These are phyloP conservation scores for Trichopus zeylanicus DNA, from an alignment of 116 monocot genomes.

Conservation along the genomic window DNA sequence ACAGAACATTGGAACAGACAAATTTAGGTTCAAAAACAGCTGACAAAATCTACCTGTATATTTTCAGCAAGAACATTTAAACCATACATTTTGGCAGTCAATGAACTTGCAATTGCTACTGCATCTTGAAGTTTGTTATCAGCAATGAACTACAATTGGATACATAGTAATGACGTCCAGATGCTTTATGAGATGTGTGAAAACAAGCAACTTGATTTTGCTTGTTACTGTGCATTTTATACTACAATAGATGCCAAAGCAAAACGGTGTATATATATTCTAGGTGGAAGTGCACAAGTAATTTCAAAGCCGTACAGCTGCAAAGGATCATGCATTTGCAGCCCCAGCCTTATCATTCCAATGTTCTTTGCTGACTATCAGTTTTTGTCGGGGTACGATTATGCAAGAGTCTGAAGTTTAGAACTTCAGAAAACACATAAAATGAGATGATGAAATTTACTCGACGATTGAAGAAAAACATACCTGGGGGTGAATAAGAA, in stretches of 20 bases:
- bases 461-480: neutral
- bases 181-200: too few species aligned
- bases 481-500: constrained; percentile 93
- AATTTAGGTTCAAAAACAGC: neutral
- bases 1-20: neutral
- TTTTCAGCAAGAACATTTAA: constrained; percentile 67
- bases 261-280: too few species aligned
- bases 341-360: constrained; percentile 92
- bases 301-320: too few species aligned
- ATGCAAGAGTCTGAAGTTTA: constrained; percentile 65
- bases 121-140: constrained; percentile 57
- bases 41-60: constrained; percentile 59
- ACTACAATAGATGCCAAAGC: too few species aligned
- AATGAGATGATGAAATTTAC: constrained; percentile 1
- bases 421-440: neutral
- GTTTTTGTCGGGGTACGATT: constrained; percentile 67
- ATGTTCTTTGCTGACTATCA: constrained; percentile 80
- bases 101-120: constrained; percentile 86
- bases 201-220: too few species aligned
- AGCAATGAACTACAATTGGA: constrained; percentile 56
- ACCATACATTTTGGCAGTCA: constrained; percentile 79
- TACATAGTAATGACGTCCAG: neutral
- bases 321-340: constrained; percentile 73
- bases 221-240: too few species aligned
- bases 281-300: too few species aligned